Percentiles rank a stretch among this genome's conserved stretches.
Evolutionary conservation across 192 early-diverging fungal species (phyloP).

Genomic region (Podila horticola): DNA sequence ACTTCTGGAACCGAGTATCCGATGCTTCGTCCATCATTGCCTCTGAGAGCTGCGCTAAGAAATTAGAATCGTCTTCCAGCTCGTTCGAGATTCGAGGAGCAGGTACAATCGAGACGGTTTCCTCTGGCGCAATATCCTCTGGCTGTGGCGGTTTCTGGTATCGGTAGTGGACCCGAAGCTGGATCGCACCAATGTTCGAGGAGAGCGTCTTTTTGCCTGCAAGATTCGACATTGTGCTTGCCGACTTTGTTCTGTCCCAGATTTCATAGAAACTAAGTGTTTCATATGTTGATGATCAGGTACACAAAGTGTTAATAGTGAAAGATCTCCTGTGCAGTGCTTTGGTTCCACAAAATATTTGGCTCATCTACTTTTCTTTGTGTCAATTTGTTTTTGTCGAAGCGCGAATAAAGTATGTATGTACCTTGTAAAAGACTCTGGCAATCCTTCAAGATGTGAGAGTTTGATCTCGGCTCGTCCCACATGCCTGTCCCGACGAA

Average conservation of each 20-base stretch:
- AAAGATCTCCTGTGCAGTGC: neutral
- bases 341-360: conserved; percentile 2
- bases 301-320: neutral
- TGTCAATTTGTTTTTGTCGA: too few species aligned
- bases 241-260: conserved; percentile 75
- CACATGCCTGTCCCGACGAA: conserved; percentile 72
- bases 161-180: conserved; percentile 72
- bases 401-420: too few species aligned
- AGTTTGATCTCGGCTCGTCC: conserved; percentile 76
- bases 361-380: too few species aligned
- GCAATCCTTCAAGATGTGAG: conserved; percentile 67
- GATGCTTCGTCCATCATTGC: conserved; percentile 47
- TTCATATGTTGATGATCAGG: neutral
- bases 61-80: conserved; percentile 24
- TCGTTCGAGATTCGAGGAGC: conserved; percentile 30
- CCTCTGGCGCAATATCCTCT: conserved; percentile 2
- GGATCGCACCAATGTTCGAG: conserved; percentile 75
- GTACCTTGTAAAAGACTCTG: conserved; percentile 71
- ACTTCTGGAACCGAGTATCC: conserved; percentile 53
- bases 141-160: conserved; percentile 57
- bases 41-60: conserved; percentile 37
- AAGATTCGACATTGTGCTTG: conserved; percentile 69
- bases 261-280: conserved; percentile 73
- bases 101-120: conserved; percentile 15
- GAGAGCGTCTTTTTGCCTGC: conserved; percentile 63